Evolutionary conservation across 2,329 filamentous ascomycete species (phyloP).

Genomic region (Atkinsonella hypoxylon): DNA sequence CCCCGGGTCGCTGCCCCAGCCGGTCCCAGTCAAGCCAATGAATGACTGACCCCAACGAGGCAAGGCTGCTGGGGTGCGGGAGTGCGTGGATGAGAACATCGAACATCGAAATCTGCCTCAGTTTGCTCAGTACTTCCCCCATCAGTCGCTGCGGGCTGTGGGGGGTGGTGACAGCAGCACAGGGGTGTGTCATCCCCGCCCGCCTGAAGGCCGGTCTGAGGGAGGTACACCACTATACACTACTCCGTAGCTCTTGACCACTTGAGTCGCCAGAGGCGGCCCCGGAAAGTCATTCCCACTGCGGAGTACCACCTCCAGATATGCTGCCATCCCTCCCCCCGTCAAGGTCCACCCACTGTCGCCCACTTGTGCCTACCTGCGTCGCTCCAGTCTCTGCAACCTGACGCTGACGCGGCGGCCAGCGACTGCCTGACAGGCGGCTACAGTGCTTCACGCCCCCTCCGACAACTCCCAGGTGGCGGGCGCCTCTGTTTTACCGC

Average conservation of each 20-base stretch:
- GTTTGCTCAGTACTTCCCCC: not conserved
- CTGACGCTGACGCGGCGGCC: not conserved
- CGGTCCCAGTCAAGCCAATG: slow-evolving; percentile 5
- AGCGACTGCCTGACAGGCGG: not conserved
- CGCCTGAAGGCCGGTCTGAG: not conserved
- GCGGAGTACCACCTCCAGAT: not conserved
- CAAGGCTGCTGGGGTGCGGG: not conserved
- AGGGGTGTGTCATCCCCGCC: not conserved
- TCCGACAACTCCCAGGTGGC: not conserved
- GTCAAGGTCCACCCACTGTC: not conserved
- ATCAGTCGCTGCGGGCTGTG: not conserved
- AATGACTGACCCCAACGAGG: slow-evolving; percentile 3
- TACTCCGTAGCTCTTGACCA: not conserved
- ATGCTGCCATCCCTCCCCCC: not conserved
- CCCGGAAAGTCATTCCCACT: not conserved
- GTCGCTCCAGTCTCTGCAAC: not conserved
- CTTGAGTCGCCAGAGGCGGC: not conserved
- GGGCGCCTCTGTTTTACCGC: slow-evolving; percentile 7
- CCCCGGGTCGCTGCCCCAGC: slow-evolving; percentile 5
- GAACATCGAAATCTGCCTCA: slow-evolving; percentile 6
- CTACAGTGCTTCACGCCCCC: not conserved
- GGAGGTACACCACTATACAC: not conserved
- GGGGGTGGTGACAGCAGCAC: not conserved
- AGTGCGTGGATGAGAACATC: no score
- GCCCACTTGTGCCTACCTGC: not conserved